These are phyloP conservation scores for Aspergillaceae sp. DNA, from an alignment of 2,329 filamentous ascomycete species.

Conservation along the genomic window DNA sequence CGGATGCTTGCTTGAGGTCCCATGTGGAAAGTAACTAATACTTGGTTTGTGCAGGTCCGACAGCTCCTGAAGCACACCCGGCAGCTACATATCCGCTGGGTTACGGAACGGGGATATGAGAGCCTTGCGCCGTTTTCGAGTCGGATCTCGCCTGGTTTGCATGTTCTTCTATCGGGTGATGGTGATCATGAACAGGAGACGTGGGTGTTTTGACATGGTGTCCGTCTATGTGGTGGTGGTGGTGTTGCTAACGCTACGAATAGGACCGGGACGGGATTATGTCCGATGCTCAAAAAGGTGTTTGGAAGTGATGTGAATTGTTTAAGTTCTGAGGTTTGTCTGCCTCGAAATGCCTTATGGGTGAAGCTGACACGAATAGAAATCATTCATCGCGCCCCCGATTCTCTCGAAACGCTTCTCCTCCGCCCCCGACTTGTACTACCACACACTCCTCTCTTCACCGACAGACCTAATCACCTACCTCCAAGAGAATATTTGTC, in stretches of 20 bases:
- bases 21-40: no score
- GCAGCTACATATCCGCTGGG: conserved; percentile 74
- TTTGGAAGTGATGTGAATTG: conserved; percentile 53
- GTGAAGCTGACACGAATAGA: conserved; percentile 21
- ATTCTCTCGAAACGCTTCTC: conserved; percentile 52
- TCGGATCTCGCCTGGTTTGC: conserved; percentile 68
- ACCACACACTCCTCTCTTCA: conserved; percentile 56
- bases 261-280: conserved; percentile 43
- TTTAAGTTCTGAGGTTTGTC: conserved; percentile 37
- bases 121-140: conserved; percentile 63
- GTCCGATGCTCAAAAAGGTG: conserved; percentile 47
- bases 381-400: conserved; percentile 55
- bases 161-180: conserved; percentile 59
- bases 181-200: neutral
- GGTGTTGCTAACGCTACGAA: conserved; percentile 3
- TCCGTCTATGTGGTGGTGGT: neutral
- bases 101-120: conserved; percentile 49
- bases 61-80: conserved; percentile 56
- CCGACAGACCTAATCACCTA: conserved; percentile 49
- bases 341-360: neutral
- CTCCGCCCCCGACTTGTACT: conserved; percentile 58
- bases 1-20: neutral
- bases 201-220: neutral
- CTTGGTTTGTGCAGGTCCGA: conserved; percentile 40
- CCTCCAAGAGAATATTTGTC: conserved; percentile 47